Base-by-base conservation (phyloP, 768 basidiomycete species). In the Cubamyces sp. region DNA sequence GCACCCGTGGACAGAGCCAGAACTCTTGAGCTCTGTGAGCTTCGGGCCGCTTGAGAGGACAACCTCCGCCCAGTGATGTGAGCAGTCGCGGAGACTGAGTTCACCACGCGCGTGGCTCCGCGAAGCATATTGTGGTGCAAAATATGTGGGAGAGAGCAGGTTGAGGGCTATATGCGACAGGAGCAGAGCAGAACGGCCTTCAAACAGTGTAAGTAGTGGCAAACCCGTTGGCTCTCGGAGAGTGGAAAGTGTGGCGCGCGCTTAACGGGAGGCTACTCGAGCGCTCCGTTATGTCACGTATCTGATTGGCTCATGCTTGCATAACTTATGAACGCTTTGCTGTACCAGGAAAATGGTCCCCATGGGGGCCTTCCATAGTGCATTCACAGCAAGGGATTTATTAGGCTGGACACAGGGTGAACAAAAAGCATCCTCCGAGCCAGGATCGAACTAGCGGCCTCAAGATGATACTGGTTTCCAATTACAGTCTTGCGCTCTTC, bases 1-100 rank as follows among this genome's bases (percentile, higher is more conserved):
- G 76, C 70, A 30, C 77, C 71, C 0, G 74, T 73, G 3, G 71
- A 62, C 51, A 73, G 42, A 42, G 69, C 50, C 15, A 55, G n/a
- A 12, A 25, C 54, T n/a, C 30, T 41, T 30, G 43, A 11, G 28
- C 48, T 40, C 34, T 30, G 61, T n/a, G 49, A 16, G 28, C 19
- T 37, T 9, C 45, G 46, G 25, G 23, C 41, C 8, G 19, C 48
- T 6, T 59, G 57, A 15, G 57, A 64, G 46, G 43, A 54, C 14
- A 54, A 21, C 30, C 61, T 55, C 16, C 61, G 42, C 47, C 54
- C 61, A 18, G 30, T 34, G 34, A 47, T 34, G 19, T 43, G 51
- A 8, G n/a, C 30, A 3, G 39, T 34, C 2, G 50, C 43, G 16
- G 55, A 11, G 26, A 21, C 37, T 9, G 46, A 11, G 30, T 42